Evolutionary conservation across 2,329 filamentous ascomycete species (phyloP), one percentile per base, ranked within the genome.

Genomic region (Aureobasidium zeae): DNA sequence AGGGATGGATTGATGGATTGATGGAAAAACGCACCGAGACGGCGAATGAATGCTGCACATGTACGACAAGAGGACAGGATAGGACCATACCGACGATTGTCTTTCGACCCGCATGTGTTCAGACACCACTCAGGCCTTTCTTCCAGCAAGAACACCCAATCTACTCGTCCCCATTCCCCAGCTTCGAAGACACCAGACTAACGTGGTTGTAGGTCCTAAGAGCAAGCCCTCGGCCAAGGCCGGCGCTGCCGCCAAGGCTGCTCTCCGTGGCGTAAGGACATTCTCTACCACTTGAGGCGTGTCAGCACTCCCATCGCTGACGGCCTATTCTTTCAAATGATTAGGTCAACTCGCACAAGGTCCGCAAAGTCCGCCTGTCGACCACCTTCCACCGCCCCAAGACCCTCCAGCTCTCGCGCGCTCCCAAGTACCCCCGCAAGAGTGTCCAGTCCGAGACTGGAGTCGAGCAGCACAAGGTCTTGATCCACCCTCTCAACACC

Each of bases 301-400:
- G 63, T 67, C 67, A 70, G 63, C 67, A 66, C 57, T 61, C 54
- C 55, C 62, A 66, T 67, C 63, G 66, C 68, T 72, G 67, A 70
- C 67, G 63, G 65, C 66, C 64, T 69, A 62, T 67, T 60, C 54
- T 64, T 64, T 51, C n/a, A n/a, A n/a, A n/a, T 51, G 55, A 57
- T 61, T 67, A 81, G 78, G 72, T 73, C 61, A 73, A 81, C 67
- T 73, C 79, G 68, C 79, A 91, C 73, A 94, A 94, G 79, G 79
- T 83, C 72, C 79, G 79, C 73, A 95, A 95, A 79, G 80, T 93
- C 71, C 83, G 89, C 68, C 78, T 79, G 65, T 87, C 79, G 68
- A 94, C 89, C 60, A 88, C 83, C 67, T 98, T 96, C 84, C 89
- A 94, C 81, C 81, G 79, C 62, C 91, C 91, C 64, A 96, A 96